Evolutionary conservation across 495 filamentous ascomycete genomes (phyloP).

Genomic region (Penicillium psychrofluorescens): DNA sequence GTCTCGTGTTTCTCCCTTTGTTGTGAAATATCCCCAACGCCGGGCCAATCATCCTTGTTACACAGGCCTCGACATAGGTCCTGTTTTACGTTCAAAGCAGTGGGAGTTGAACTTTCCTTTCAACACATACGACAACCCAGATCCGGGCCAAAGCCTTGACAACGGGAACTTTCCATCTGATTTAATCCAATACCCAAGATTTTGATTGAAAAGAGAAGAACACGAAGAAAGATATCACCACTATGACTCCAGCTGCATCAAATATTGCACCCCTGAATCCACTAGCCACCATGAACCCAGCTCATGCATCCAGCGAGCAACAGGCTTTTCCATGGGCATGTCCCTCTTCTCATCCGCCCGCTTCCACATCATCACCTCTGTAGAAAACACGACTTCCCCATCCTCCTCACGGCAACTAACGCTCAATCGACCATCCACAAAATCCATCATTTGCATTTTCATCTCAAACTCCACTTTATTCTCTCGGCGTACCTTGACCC

Average conservation of each 20-base stretch:
- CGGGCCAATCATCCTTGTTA: no score
- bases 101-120: no score
- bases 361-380: slow-evolving; percentile 31
- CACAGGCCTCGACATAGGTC: no score
- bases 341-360: slow-evolving; percentile 6
- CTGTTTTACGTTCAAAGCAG: no score
- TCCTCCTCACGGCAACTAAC: slow-evolving; percentile 13
- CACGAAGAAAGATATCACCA: background rate
- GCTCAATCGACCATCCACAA: slow-evolving; percentile 20
- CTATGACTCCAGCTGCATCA: slow-evolving; percentile 16
- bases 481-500: slow-evolving; percentile 12
- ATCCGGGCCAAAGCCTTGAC: no score
- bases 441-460: slow-evolving; percentile 8
- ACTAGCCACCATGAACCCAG: slow-evolving; percentile 32
- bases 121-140: no score
- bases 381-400: slow-evolving; percentile 17
- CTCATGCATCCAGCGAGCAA: slow-evolving; percentile 26
- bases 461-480: slow-evolving; percentile 29
- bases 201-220: background rate
- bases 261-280: slow-evolving; percentile 29
- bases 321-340: slow-evolving; percentile 26
- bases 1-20: no score
- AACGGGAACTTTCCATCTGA: no score
- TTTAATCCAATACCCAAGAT: no score
- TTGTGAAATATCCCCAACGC: no score